Base-by-base conservation (phyloP, 2,329 filamentous ascomycete genomes). In the Alternaria brassicicola region DNA sequence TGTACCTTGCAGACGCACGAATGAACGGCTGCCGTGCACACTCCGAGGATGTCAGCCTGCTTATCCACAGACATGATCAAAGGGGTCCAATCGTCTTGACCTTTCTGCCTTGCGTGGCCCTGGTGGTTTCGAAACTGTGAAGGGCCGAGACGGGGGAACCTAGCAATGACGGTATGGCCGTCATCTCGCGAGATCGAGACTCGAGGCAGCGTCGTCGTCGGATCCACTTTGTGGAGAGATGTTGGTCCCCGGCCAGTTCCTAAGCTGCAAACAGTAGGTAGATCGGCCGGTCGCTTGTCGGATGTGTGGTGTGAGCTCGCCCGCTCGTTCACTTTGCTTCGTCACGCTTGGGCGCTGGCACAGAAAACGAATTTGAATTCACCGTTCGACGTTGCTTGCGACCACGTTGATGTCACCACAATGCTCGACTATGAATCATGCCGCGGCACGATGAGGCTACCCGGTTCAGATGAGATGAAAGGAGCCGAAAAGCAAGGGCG, bases 401-500 rank as follows among this genome's bases (percentile, higher is more conserved):
- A 30, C 33, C 15, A 42, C 36, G n/a, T 19, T 45, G 19, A 52
- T 45, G 28, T 52, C 50, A 52, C 23, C 31, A n/a, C 26, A 19
- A 52, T 23, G 13, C 13, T 26, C 19, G 26, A 25, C 10, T 35
- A 43, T 28, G 50, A 45, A 42, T 35, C 39, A 12, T 19, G 19
- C 28, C 36, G 50, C 50, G 25, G 33, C 23, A 43, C 17, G 15
- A 19, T 31, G 50, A 31, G 39, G 28, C 28, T 31, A 35, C 19
- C 39, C 51, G 51, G 49, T 45, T 49, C 51, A 45, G 39, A 46
- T 39, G 60, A 66, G 62, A 66, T 63, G 59, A 65, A 58, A 59
- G 59, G 62, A 59, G 57, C 31, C 10, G 26, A 33, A 49, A 51
- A 54, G 51, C 35, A 59, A 64, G 49, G 52, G 52, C 48, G 53